Evolutionary conservation across 176 grass and related monocot species (phyloP).

Genomic region (Hsuehochloa calcarea): DNA sequence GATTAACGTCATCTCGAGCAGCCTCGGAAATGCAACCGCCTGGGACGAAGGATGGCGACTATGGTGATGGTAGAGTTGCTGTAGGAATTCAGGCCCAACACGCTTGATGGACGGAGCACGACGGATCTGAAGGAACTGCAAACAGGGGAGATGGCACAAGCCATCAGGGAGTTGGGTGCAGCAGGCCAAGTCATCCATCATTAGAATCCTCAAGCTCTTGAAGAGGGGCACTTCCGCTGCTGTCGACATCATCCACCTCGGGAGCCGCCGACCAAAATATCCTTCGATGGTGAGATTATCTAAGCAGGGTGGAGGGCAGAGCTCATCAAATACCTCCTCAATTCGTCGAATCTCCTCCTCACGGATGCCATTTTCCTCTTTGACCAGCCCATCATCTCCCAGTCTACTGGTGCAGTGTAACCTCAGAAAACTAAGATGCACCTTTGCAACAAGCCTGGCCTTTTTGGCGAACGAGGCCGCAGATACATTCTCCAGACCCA

Average conservation of each 20-base stretch:
- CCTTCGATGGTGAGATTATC: background rate
- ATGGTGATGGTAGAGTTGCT: no score
- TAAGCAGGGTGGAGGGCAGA: background rate
- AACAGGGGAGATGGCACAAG: background rate
- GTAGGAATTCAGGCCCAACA: slow-evolving; percentile 12
- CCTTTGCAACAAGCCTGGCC: background rate
- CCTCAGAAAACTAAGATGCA: fast-evolving
- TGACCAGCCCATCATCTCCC: background rate
- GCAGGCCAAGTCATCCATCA: background rate
- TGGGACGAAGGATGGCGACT: no score
- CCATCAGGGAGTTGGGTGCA: background rate
- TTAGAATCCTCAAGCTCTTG: background rate
- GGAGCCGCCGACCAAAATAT: background rate
- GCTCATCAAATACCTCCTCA: background rate
- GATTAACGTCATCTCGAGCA: background rate
- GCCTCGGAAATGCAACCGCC: no score
- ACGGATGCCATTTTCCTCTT: background rate
- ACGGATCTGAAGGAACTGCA: background rate
- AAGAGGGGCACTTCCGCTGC: background rate
- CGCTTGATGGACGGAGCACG: background rate
- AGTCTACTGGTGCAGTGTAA: background rate
- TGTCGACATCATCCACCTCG: background rate
- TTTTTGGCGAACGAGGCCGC: background rate
- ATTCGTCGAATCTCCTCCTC: background rate
- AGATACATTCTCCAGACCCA: background rate